Evolutionary conservation across 2,329 filamentous ascomycete species (phyloP), one percentile per base, ranked within the genome.

Genomic region (Penicillium olsonii): DNA sequence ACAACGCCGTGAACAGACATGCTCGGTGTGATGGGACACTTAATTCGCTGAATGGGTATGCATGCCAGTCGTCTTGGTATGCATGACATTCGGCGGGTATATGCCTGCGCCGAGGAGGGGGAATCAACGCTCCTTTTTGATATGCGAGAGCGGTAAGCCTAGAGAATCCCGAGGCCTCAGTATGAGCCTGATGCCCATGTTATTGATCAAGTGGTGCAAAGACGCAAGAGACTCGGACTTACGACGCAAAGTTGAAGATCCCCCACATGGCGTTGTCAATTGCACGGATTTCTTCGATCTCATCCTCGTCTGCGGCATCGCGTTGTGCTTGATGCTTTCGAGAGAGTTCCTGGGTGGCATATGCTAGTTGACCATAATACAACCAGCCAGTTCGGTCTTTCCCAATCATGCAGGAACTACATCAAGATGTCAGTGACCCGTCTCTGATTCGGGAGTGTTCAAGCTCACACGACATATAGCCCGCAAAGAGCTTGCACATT

Each of bases 301-400:
- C 46, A 5, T 66, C 54, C 29, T 58, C 44, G 38, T 64, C 56
- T 20, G 46, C 50, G 27, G 53, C 46, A 5, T 44, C 24, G 1
- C 44, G 43, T 5, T 53, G 50, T 11, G 38, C 42, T 14, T 48
- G 38, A 19, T 46, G 45, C 12, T 51, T 56, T n/a, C 50, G 50
- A 8, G 52, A 55, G 1, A 65, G 50, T 29, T 67, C 65, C 14
- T 61, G 42, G 6, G 60, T 51, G 4, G 59, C 59, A 37, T 62
- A 60, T 24, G 55, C 57, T 4, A 67, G 50, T 20, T 68, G 61
- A 22, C 54, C 57, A n/a, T 58, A 57, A 19, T 63, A 63, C 17
- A 66, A 48, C 62, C 64, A 68, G 3, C 57, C 62, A n/a, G 55
- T 53, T 4, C 64, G 59, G 37, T 71, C 67, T 45, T 67, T 64